A percentile compares a stretch with the other conserved stretches of the same genome.
These are phyloP conservation scores for Leccinum ochraceum DNA, from an alignment of 768 basidiomycete genomes.

Conservation along the genomic window DNA sequence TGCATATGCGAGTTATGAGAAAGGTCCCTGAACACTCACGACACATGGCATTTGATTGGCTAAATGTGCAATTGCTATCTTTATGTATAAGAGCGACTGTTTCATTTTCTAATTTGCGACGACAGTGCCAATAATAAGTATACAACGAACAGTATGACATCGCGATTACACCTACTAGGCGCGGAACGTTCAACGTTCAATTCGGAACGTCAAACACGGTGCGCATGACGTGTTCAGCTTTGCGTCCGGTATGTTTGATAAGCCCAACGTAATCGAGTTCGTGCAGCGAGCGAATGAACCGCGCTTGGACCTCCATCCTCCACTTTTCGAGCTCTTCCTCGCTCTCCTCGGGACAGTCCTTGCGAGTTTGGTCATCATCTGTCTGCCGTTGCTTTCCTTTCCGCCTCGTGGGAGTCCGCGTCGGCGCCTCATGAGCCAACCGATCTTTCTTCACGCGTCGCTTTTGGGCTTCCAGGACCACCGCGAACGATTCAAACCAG, in stretches of 20 bases:
- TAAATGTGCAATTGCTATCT: neutral
- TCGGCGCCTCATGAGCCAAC: neutral
- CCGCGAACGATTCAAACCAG: slow-evolving; percentile 80
- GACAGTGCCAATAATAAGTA: neutral
- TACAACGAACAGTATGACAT: neutral
- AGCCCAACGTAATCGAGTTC: slow-evolving; percentile 82
- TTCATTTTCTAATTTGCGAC: neutral
- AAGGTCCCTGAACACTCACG: neutral
- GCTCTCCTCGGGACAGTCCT: slow-evolving; percentile 21
- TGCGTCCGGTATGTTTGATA: slow-evolving; percentile 76
- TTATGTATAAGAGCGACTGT: neutral
- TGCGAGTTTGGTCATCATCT: slow-evolving; percentile 20
- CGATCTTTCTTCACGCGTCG: slow-evolving; percentile 3
- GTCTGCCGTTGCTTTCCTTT: slow-evolving; percentile 28
- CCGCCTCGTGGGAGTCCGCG: slow-evolving; percentile 22
- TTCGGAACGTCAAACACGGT: slow-evolving; percentile 55
- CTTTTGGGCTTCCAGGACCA: slow-evolving; percentile 62
- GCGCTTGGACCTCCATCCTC: slow-evolving; percentile 68
- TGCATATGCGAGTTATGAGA: neutral
- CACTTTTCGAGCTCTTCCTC: slow-evolving; percentile 49
- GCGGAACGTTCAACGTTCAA: slow-evolving; percentile 10
- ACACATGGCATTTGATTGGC: neutral
- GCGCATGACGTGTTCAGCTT: slow-evolving; percentile 72
- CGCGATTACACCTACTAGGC: slow-evolving; percentile 18
- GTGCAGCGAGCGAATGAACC: slow-evolving; percentile 79